These are phyloP conservation scores for Agastache rugosa DNA, from an alignment of 257 asterid species.

Conservation along the genomic window DNA sequence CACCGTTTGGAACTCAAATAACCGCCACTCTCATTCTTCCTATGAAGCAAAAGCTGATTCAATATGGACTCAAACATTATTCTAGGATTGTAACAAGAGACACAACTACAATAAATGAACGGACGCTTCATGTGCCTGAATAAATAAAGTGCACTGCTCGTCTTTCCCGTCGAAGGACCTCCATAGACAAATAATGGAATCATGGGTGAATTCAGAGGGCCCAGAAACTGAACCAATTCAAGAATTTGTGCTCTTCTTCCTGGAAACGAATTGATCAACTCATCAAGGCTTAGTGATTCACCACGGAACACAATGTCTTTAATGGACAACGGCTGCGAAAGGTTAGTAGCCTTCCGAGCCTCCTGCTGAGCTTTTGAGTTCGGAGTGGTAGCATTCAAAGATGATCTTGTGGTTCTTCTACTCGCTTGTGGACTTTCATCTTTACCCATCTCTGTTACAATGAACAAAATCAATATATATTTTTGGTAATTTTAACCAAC, in stretches of 20 bases:
- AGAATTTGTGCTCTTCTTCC: constrained; percentile 70
- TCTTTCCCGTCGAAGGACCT: constrained; percentile 89
- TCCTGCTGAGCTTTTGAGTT: constrained; percentile 49
- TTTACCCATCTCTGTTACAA: constrained; percentile 51
- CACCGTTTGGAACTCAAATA: constrained; percentile 81
- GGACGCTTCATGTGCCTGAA: constrained; percentile 80
- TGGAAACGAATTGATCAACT: constrained; percentile 63
- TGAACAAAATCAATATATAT: constrained; percentile 31
- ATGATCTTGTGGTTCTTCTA: constrained; percentile 70
- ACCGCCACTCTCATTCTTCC: constrained; percentile 65
- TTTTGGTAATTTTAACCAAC: not conserved
- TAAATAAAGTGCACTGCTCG: constrained; percentile 62
- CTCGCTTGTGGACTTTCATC: constrained; percentile 53
- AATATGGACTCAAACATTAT: constrained; percentile 82
- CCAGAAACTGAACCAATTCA: constrained; percentile 65
- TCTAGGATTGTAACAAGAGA: constrained; percentile 77
- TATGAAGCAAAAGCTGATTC: constrained; percentile 86
- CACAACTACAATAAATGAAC: constrained; percentile 70
- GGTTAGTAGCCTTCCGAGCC: constrained; percentile 37
- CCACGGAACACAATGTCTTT: constrained; percentile 57
- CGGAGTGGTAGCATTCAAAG: constrained; percentile 43
- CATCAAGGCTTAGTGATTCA: constrained; percentile 57
- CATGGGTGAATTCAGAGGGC: constrained; percentile 86
- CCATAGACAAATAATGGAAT: constrained; percentile 80
- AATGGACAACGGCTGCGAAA: constrained; percentile 38